Evolutionary conservation across 441 rosid genomes (phyloP).

Genomic region (Breynia disticha): DNA sequence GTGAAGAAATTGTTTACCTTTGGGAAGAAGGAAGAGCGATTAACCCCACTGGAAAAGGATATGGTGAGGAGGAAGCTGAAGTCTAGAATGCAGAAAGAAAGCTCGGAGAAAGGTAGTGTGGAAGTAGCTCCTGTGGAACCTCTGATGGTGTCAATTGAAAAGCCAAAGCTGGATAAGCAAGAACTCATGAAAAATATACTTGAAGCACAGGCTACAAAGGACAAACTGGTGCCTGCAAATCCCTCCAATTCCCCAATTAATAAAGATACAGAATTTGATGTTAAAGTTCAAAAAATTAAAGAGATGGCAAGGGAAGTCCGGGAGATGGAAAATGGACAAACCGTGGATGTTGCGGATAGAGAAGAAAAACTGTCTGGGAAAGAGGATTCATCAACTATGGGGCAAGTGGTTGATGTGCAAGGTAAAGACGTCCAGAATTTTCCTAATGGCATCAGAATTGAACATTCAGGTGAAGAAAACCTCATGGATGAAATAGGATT

Average conservation of each 20-base stretch:
- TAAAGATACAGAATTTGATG: slow-evolving; percentile 26
- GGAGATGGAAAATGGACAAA: slow-evolving; percentile 35
- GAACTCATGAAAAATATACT: slow-evolving; percentile 41
- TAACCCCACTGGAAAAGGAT: slow-evolving; percentile 63
- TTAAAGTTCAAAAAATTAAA: slow-evolving; percentile 40
- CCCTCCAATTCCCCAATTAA: slow-evolving; percentile 24
- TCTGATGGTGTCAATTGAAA: slow-evolving; percentile 24
- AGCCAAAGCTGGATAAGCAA: slow-evolving; percentile 57
- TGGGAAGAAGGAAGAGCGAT: slow-evolving; percentile 28
- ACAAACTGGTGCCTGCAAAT: slow-evolving; percentile 23
- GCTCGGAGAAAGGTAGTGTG: slow-evolving; percentile 31
- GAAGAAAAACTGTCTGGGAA: slow-evolving; percentile 24
- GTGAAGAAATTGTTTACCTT: slow-evolving; percentile 33
- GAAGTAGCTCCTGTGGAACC: slow-evolving; percentile 39
- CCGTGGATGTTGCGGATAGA: slow-evolving; percentile 19
- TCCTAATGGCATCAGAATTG: slow-evolving; percentile 13
- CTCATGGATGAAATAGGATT: slow-evolving; percentile 15
- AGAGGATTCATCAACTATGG: slow-evolving; percentile 15
- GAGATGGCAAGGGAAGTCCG: slow-evolving; percentile 45
- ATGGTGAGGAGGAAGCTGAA: slow-evolving; percentile 82
- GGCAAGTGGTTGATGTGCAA: slow-evolving; percentile 10
- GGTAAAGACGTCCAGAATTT: slow-evolving; percentile 18
- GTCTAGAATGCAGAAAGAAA: slow-evolving; percentile 50
- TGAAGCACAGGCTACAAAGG: slow-evolving; percentile 30
- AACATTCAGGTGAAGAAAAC: slow-evolving; percentile 16